Evolutionary conservation across 148 eudicot genomes (phyloP), one percentile per base, ranked within the genome.

Genomic region (Vaccinium vitisidaea): DNA sequence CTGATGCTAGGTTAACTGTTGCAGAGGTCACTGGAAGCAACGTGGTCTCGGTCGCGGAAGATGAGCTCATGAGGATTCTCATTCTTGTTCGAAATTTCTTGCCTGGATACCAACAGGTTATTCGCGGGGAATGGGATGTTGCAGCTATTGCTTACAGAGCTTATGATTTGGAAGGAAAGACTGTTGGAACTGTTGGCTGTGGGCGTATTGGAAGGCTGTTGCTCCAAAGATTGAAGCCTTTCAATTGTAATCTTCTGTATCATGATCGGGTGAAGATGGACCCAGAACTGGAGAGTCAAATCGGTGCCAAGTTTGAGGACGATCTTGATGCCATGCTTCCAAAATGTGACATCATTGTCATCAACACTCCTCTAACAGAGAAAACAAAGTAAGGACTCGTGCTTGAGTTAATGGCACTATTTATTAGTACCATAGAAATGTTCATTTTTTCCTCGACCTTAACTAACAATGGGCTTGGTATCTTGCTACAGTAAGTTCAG

Each of bases 1-100:
- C 98, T 56, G 94, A 86, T 55, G 91, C 96, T 53, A 96, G 98
- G 4, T 87, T 97, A 74, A 97, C 99, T 8, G 98, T 97, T 74
- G 99, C 99, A 19, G 99, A 97, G 85, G 95, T 97, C 83, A 97
- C 99, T 4, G 99, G 99, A 83, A 97, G 99, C 91, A 97, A 97
- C 83, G 88, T 83, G 48, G 99, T 97, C 46, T 97, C 99, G 0
- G 99, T 97, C 54, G 99, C 99, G 59, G 98, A 97, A 83, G 99
- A 97, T 79, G 96, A 97, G 84, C 94, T 97, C 78, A 95, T 97
- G 99, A 90, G 99, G 63, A 94, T 97, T 80, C 95, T 95, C 86
- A 93, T 97, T 80, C 98, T 97, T 8, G 93, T 95, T 43, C 84
- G 99, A 52, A 97, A 97, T 88, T 97, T 94, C 87, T 55, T 95